Evolutionary conservation across 257 asterid species (phyloP).

Genomic region (Penstemon eatonii): DNA sequence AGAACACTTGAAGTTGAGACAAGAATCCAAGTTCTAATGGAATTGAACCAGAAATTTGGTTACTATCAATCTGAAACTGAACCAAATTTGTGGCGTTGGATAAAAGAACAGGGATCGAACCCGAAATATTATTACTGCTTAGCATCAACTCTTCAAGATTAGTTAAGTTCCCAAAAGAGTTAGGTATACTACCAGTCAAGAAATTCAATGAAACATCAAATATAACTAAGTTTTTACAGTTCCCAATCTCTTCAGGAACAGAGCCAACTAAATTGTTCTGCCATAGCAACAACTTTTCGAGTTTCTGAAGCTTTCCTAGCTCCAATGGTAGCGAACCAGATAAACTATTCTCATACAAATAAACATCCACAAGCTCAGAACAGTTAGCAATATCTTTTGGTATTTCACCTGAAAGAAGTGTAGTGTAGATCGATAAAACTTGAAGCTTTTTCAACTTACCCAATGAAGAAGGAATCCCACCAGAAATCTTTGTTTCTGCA

Average conservation of each 20-base stretch:
- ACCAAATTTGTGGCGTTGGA: slow-evolving; percentile 55
- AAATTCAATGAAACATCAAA: slow-evolving; percentile 60
- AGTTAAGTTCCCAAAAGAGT: slow-evolving; percentile 57
- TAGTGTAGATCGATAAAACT: slow-evolving; percentile 60
- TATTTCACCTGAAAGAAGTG: slow-evolving; percentile 68
- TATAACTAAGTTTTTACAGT: slow-evolving; percentile 47
- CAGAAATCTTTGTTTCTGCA: slow-evolving; percentile 71
- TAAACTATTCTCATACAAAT: slow-evolving; percentile 59
- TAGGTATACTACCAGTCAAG: slow-evolving; percentile 54
- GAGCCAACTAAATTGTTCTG: slow-evolving; percentile 57
- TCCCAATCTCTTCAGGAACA: slow-evolving; percentile 62
- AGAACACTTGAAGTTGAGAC: slow-evolving; percentile 53
- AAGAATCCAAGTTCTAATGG: slow-evolving; percentile 61
- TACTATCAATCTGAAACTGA: slow-evolving; percentile 70
- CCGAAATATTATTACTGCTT: slow-evolving; percentile 73
- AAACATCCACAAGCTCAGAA: slow-evolving; percentile 59
- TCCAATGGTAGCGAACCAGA: slow-evolving; percentile 62
- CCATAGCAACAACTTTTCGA: slow-evolving; percentile 67
- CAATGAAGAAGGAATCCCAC: slow-evolving; percentile 54
- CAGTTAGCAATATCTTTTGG: slow-evolving; percentile 68
- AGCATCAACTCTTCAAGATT: slow-evolving; percentile 72
- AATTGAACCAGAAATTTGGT: slow-evolving; percentile 63
- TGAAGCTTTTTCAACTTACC: slow-evolving; percentile 56
- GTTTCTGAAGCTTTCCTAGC: slow-evolving; percentile 64
- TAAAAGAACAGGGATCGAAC: slow-evolving; percentile 67